These are phyloP conservation scores for Fusarium chaquense DNA, from an alignment of 2,329 filamentous ascomycete species.

Conservation along the genomic window DNA sequence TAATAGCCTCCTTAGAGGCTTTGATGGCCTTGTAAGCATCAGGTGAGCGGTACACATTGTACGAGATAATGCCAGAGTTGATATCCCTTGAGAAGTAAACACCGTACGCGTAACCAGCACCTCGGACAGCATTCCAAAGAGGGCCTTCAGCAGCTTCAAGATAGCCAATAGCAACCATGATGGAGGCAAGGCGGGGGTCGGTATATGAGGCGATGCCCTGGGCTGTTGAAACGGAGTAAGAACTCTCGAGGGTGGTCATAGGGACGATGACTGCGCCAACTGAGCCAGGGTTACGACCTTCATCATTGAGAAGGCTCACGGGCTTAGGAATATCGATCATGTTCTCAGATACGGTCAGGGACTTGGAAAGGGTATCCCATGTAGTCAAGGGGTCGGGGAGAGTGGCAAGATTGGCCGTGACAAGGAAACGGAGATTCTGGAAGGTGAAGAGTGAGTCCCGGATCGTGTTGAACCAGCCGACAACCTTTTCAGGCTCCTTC, in stretches of 20 bases:
- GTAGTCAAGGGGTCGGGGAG: conserved; percentile 80
- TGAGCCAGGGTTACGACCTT: conserved; percentile 80
- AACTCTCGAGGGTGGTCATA: conserved; percentile 93
- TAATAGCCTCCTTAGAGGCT: conserved; percentile 79
- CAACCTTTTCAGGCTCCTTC: conserved; percentile 78
- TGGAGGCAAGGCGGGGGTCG: conserved; percentile 82
- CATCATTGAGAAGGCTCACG: conserved; percentile 76
- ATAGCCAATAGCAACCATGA: conserved; percentile 90
- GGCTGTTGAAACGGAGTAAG: conserved; percentile 82
- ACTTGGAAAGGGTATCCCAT: conserved; percentile 71
- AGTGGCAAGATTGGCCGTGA: conserved; percentile 82
- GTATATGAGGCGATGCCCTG: conserved; percentile 80
- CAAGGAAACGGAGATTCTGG: conserved; percentile 85
- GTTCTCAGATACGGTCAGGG: conserved; percentile 56
- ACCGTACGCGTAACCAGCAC: conserved; percentile 93
- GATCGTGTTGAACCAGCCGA: conserved; percentile 82
- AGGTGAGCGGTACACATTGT: conserved; percentile 89
- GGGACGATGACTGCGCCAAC: conserved; percentile 83
- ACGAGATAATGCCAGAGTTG: conserved; percentile 83
- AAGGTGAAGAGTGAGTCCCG: conserved; percentile 82
- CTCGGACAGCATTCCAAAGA: conserved; percentile 92
- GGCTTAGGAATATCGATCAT: conserved; percentile 79
- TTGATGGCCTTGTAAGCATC: conserved; percentile 88
- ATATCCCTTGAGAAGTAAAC: conserved; percentile 81
- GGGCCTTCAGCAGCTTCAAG: conserved; percentile 94